A percentile compares a stretch with the other conserved stretches of the same genome.
Evolutionary conservation across 805 yeast genomes (phyloP).

Genomic region (Wickerhamiella bombiphila): DNA sequence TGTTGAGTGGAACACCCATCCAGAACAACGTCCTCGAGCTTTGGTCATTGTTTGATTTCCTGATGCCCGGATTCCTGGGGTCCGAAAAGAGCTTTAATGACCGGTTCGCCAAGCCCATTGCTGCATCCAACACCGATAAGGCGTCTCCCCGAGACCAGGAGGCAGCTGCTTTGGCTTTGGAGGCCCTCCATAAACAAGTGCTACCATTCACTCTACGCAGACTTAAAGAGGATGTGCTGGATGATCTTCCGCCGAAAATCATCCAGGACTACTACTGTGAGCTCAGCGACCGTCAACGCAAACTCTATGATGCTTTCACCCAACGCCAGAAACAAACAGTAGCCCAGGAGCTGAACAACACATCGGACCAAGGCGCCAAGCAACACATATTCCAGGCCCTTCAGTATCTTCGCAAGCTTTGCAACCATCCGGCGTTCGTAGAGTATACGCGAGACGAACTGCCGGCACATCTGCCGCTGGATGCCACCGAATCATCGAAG

Average conservation of each 20-base stretch:
- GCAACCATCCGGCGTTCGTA: conserved; percentile 93
- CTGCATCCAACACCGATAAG: conserved; percentile 80
- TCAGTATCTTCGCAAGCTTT: conserved; percentile 91
- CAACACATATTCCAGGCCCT: conserved; percentile 95
- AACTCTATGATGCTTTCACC: conserved; percentile 78
- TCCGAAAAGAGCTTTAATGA: conserved; percentile 89
- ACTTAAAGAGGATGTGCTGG: conserved; percentile 85
- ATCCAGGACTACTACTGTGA: conserved; percentile 98
- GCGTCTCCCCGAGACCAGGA: conserved; percentile 83
- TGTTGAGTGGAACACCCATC: conserved; percentile 93
- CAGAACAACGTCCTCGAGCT: conserved; percentile 92
- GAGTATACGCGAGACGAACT: conserved; percentile 51
- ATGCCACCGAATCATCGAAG: conserved; percentile 82
- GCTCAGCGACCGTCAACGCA: conserved; percentile 76
- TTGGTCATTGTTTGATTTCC: conserved; percentile 94
- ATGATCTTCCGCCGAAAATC: conserved; percentile 94
- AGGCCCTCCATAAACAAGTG: conserved; percentile 90
- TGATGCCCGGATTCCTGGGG: conserved; percentile 98
- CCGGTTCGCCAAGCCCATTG: conserved; percentile 93
- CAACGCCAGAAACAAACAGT: conserved; percentile 66
- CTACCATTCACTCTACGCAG: conserved; percentile 93
- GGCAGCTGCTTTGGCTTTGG: conserved; percentile 90
- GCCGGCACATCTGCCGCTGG: conserved; percentile 51
- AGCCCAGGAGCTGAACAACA: conserved; percentile 20
- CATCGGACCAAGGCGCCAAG: conserved; percentile 29